Evolutionary conservation across 495 filamentous ascomycete species (phyloP).

Genomic region (Chaetomium fimeti): DNA sequence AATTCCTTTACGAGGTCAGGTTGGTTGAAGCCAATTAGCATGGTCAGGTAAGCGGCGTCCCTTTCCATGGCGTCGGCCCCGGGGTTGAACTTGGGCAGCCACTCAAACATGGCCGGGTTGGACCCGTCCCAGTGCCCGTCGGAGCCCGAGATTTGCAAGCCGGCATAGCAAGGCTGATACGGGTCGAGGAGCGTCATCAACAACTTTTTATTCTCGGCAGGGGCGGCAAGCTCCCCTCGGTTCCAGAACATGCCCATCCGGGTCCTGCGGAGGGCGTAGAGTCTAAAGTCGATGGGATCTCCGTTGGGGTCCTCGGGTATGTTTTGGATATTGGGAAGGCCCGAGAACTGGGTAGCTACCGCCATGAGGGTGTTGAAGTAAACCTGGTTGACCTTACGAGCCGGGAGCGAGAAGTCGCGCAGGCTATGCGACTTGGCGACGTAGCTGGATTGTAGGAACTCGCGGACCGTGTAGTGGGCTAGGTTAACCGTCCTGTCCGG

Average conservation of each 20-base stretch:
- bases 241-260: conserved; percentile 4
- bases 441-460: conserved; percentile 17
- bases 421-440: conserved; percentile 5
- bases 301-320: conserved; percentile 1
- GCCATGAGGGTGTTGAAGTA: conserved; percentile 4
- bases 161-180: neutral
- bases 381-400: neutral
- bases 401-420: neutral
- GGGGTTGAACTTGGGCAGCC: conserved; percentile 4
- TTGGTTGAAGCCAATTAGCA: neutral
- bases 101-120: neutral
- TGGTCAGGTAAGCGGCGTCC: conserved; percentile 12
- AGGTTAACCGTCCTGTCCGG: neutral
- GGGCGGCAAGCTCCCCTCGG: neutral
- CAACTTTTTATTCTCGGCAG: neutral
- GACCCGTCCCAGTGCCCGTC: neutral
- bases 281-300: neutral
- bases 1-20: neutral
- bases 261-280: neutral
- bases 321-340: neutral
- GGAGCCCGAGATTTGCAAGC: neutral
- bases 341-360: neutral
- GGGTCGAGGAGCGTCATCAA: conserved; percentile 5
- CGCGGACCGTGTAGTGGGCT: conserved; percentile 26
- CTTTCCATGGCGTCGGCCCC: neutral